Conservation (phyloP, 441 rosid genomes). For the Hura crepitans region DNA sequence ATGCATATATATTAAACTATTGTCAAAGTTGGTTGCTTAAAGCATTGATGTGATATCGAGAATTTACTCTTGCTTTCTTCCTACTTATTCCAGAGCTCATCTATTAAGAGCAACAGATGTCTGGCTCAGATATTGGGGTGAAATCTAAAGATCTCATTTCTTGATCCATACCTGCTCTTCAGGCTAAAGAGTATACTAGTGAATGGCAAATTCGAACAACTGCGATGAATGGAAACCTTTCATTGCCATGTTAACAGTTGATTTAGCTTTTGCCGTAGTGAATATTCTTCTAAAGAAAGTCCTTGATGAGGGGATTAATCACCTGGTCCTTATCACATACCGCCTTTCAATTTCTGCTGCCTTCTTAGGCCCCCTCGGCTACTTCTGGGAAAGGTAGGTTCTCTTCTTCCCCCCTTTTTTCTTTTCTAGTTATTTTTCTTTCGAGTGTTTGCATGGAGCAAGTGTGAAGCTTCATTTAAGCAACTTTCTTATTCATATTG, state of each 20-base stretch:
- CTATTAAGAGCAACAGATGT: conserved; percentile 24
- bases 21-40: conserved; percentile 38
- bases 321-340: conserved; percentile 53
- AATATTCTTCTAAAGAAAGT: conserved; percentile 62
- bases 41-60: conserved; percentile 45
- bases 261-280: conserved; percentile 45
- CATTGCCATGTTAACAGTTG: conserved; percentile 43
- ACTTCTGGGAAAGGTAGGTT: conserved; percentile 53
- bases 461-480: neutral
- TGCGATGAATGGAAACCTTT: conserved; percentile 42
- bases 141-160: no score
- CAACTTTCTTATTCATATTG: neutral
- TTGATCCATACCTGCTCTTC: neutral
- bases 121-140: no score
- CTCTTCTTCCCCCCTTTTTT: neutral
- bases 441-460: no score
- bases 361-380: conserved; percentile 52
- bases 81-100: conserved; percentile 34
- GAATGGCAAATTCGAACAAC: conserved; percentile 33
- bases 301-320: conserved; percentile 45
- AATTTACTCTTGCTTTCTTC: conserved; percentile 47
- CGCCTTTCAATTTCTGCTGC: conserved; percentile 46
- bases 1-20: conserved; percentile 38
- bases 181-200: neutral
- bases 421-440: neutral